These are phyloP conservation scores for Picochlorum costavermella DNA, from an alignment of 139 green algal genomes.

Conservation along the genomic window DNA sequence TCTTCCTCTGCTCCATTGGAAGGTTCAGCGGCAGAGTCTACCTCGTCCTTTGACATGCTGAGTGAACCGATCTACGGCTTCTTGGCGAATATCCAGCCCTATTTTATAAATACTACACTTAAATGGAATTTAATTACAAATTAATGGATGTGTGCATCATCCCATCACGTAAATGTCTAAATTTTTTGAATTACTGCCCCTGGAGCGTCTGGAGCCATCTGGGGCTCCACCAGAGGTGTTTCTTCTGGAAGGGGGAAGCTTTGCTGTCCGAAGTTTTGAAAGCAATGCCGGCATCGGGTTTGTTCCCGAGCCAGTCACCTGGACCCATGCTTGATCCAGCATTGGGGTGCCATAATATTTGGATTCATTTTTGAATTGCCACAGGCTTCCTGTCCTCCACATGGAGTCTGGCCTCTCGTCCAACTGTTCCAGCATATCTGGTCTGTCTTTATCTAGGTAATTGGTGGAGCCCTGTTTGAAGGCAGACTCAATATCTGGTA, in stretches of 20 bases:
- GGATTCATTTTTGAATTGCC: conserved; percentile 65
- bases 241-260: conserved; percentile 11
- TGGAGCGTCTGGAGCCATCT: conserved; percentile 1
- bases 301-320: neutral
- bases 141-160: neutral
- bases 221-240: conserved; percentile 5
- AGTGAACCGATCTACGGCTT: no score
- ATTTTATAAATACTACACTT: neutral
- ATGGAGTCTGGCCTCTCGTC: conserved; percentile 43
- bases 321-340: conserved; percentile 50
- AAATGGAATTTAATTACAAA: neutral
- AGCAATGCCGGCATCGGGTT: conserved; percentile 13
- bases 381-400: conserved; percentile 64
- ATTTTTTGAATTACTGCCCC: neutral
- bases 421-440: conserved; percentile 53
- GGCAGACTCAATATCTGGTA: conserved; percentile 72
- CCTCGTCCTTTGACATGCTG: no score
- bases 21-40: no score
- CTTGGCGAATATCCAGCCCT: neutral
- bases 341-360: conserved; percentile 77
- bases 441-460: conserved; percentile 44
- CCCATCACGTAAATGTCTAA: conserved; percentile 1
- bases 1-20: conserved; percentile 49
- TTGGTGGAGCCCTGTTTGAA: conserved; percentile 24
- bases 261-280: conserved; percentile 8